A percentile compares a stretch with the other conserved stretches of the same genome.
Evolutionary conservation across 169 alveolate species (phyloP).

Genomic region (Babesia sp.): DNA sequence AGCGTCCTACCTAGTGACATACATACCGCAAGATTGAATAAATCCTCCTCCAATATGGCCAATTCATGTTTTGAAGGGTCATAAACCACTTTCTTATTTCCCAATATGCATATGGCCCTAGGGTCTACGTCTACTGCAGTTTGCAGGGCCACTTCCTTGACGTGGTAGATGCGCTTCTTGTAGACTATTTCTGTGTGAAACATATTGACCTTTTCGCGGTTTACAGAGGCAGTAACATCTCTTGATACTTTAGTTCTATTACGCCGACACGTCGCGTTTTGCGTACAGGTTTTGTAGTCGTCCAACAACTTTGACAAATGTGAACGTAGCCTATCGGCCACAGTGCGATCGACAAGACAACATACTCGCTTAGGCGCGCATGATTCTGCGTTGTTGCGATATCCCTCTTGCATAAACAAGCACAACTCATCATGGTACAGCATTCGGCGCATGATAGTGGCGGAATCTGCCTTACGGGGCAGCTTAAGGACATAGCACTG

Average conservation of each 20-base stretch:
- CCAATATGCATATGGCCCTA: constrained; percentile 4
- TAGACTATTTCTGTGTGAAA: constrained; percentile 5
- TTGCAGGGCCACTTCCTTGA: constrained; percentile 22
- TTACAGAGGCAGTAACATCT: neutral
- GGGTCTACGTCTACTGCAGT: constrained; percentile 22
- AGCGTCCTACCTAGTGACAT: constrained; percentile 28
- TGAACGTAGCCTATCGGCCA: constrained; percentile 8
- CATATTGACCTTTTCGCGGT: neutral
- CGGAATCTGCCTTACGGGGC: constrained; percentile 26
- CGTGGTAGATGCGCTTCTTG: constrained; percentile 49
- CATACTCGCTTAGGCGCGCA: constrained; percentile 26
- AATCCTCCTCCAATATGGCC: constrained; percentile 50
- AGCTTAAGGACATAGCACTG: constrained; percentile 37
- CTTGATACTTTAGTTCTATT: neutral
- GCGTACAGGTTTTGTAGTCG: neutral
- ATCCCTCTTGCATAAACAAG: constrained; percentile 27
- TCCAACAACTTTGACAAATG: constrained; percentile 24
- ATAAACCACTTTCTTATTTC: neutral
- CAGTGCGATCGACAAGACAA: constrained; percentile 17
- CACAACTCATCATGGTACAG: constrained; percentile 36
- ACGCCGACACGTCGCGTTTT: neutral
- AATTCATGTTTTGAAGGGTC: constrained; percentile 33
- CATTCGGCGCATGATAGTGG: constrained; percentile 22
- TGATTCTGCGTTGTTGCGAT: constrained; percentile 7
- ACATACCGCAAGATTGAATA: constrained; percentile 35